A percentile compares a stretch with the other conserved stretches of the same genome.
phyloP scores from a whole-genome alignment of 352 stramenopile genomes.

The Globisporangium recalcitrans region DNA sequence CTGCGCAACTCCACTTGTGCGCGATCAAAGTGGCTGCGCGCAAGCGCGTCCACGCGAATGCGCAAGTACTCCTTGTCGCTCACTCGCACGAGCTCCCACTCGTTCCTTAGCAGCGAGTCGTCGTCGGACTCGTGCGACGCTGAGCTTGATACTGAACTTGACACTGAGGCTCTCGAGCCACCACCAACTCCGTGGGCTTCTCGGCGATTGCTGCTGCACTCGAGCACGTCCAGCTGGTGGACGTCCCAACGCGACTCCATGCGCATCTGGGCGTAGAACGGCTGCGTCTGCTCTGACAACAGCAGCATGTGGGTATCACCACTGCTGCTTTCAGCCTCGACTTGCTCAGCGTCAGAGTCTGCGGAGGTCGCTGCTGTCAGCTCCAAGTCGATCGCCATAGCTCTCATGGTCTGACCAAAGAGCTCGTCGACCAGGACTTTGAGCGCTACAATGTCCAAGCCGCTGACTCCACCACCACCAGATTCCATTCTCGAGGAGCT shows the following conservation, averaged over 20 bases:
- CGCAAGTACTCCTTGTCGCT: constrained; percentile 32
- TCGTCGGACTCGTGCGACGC: constrained; percentile 17
- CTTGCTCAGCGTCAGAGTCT: neutral
- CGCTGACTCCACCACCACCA: neutral
- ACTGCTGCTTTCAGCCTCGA: neutral
- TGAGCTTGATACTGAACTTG: neutral
- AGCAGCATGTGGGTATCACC: neutral
- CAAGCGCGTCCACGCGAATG: constrained; percentile 29
- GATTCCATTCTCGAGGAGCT: too few relatives aligned
- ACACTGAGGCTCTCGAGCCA: neutral
- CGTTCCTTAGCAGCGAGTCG: constrained; percentile 30
- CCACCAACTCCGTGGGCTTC: neutral
- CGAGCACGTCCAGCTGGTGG: constrained; percentile 12
- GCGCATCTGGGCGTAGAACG: constrained; percentile 4
- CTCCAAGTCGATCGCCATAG: constrained; percentile 1
- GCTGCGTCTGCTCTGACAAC: neutral
- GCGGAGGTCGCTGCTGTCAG: neutral
- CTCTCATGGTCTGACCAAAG: constrained; percentile 7
- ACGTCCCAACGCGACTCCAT: constrained; percentile 16
- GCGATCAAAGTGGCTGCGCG: constrained; percentile 30
- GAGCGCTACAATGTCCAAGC: constrained; percentile 9
- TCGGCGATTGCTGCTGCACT: constrained; percentile 4
- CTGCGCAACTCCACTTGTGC: constrained; percentile 27
- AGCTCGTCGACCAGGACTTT: constrained; percentile 17
- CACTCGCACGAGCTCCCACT: constrained; percentile 35